Base-by-base conservation (phyloP, 2,329 filamentous ascomycete genomes). In the Phaeosphaeriaceae sp. region DNA sequence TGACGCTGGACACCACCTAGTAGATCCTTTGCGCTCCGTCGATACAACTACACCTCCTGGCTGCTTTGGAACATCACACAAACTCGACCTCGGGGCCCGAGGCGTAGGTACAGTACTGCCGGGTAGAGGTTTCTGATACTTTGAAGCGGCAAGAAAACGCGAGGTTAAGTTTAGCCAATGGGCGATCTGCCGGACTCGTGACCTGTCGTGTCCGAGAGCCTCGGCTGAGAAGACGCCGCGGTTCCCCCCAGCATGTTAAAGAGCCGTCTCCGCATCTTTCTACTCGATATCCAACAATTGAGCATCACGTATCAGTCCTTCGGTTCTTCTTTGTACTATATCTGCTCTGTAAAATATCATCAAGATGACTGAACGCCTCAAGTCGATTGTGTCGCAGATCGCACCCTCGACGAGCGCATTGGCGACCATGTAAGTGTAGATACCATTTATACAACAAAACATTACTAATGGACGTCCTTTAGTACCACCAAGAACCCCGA, bases 401-500 rank as follows among this genome's bases (percentile, higher is more conserved):
- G 81, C 88, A 51, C 89, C 90, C 42, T 84, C 83, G 62, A 86
- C 86, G 66, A 86, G 85, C 63, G 86, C 85, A 40, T 75, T 97
- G 60, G 83, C 85, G 63, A 79, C 86, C 55, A 89, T 97, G 92
- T 96, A 83, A 81, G 88, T 70, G 42, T 67, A 34, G 29, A 28
- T 6, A 9, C 29, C 29, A 30, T 41, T 26, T 26, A 12, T 16
- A 51, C 30, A 13, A 6, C 11, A 48, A 46, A 16, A 20, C 38
- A 47, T 48, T 17, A 43, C 50, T 49, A 44, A 61, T 49, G 50
- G 42, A 16, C 3, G 13, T 9, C 13, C 6, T 9, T 35, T 64
- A 96, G 92, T 70, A 92, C 90, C 49, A 86, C 90, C 64, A 92
- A 97, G 81, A 95, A 96, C 75, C 85, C 92, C 62, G 93, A 97